Conservation (phyloP, 768 basidiomycete species). For the Lactarius hatsudake region DNA sequence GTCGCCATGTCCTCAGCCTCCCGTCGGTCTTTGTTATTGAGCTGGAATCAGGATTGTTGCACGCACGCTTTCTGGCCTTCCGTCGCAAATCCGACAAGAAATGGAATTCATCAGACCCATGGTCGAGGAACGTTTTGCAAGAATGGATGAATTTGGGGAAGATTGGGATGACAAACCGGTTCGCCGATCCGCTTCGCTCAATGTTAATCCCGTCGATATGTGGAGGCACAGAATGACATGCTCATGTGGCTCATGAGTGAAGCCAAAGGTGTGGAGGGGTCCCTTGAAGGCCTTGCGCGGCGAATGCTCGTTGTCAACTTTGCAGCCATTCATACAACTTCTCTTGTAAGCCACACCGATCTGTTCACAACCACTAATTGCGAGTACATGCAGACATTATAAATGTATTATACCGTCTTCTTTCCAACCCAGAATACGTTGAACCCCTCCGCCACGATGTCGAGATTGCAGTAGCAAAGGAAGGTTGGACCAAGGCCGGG, state of each 20-base stretch:
- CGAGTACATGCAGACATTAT: background rate
- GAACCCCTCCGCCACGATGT: slow-evolving; percentile 30
- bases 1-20: background rate
- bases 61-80: slow-evolving; percentile 1
- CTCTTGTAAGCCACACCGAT: slow-evolving; percentile 30
- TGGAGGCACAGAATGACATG: slow-evolving; percentile 37
- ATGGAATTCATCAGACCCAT: slow-evolving; percentile 6
- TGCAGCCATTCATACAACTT: slow-evolving; percentile 37
- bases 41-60: background rate
- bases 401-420: slow-evolving; percentile 27
- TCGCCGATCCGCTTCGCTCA: background rate
- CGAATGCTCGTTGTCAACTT: slow-evolving; percentile 41
- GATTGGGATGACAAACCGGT: slow-evolving; percentile 12
- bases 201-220: background rate
- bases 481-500: slow-evolving; percentile 25
- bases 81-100: background rate
- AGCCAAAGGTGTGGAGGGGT: slow-evolving; percentile 33
- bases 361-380: background rate
- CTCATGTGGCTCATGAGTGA: slow-evolving; percentile 43
- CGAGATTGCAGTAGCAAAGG: slow-evolving; percentile 18
- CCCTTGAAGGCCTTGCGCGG: slow-evolving; percentile 31
- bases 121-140: slow-evolving; percentile 4
- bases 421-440: slow-evolving; percentile 29
- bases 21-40: background rate
- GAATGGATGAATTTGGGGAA: slow-evolving; percentile 2